These are phyloP conservation scores for Lachancea nothofagi DNA, from an alignment of 805 yeast genomes.

Conservation along the genomic window DNA sequence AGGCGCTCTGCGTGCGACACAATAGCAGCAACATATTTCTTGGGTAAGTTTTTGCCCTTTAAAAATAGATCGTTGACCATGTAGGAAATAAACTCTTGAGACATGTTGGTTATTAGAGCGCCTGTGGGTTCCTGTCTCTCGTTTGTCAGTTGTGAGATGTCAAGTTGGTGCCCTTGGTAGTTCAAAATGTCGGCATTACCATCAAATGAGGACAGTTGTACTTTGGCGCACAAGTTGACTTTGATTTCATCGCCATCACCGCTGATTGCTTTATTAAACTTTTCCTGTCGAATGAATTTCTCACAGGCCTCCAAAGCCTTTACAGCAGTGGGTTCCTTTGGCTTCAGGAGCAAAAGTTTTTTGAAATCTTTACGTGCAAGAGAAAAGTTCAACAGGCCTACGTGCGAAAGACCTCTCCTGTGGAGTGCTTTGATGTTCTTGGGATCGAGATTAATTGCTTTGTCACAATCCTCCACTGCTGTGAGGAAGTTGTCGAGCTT, in stretches of 20 bases:
- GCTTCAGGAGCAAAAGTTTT: constrained; percentile 53
- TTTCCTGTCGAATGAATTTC: constrained; percentile 60
- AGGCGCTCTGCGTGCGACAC: constrained; percentile 64
- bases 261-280: constrained; percentile 83
- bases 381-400: constrained; percentile 70
- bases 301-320: constrained; percentile 58
- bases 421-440: constrained; percentile 74
- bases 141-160: constrained; percentile 26
- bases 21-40: constrained; percentile 76
- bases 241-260: constrained; percentile 48
- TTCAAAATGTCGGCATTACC: constrained; percentile 29
- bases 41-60: constrained; percentile 68
- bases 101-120: constrained; percentile 38
- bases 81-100: constrained; percentile 49
- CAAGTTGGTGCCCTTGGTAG: constrained; percentile 28
- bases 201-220: constrained; percentile 27
- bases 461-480: constrained; percentile 73
- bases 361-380: constrained; percentile 69
- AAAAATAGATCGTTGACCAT: constrained; percentile 66
- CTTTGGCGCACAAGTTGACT: constrained; percentile 25
- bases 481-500: constrained; percentile 81
- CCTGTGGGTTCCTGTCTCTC: constrained; percentile 26
- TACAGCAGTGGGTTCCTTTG: constrained; percentile 63
- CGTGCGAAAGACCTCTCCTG: constrained; percentile 76
- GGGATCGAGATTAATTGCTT: constrained; percentile 63